A percentile compares a stretch with the other conserved stretches of the same genome.
Conservation (phyloP, 768 basidiomycete genomes). For the Boletus rex-veris region DNA sequence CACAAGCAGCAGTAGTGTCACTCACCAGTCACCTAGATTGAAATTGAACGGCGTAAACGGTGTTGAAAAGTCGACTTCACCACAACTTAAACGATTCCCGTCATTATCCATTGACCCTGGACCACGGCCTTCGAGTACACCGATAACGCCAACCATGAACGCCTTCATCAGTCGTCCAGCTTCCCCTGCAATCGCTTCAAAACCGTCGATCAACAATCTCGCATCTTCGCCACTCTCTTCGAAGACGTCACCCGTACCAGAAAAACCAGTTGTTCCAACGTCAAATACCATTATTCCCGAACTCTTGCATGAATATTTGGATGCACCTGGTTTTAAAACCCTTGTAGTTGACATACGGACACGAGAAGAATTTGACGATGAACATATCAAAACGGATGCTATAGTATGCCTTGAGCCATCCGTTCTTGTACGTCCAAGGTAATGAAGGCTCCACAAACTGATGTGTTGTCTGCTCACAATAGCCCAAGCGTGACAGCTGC, state of each 20-base stretch:
- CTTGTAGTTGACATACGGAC: constrained; percentile 83
- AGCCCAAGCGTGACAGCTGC: constrained; percentile 57
- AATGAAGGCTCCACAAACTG: constrained; percentile 24
- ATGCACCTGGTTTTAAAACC: constrained; percentile 48
- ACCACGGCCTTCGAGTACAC: constrained; percentile 67
- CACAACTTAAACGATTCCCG: constrained; percentile 36
- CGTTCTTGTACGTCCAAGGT: constrained; percentile 68
- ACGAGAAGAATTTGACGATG: constrained; percentile 70
- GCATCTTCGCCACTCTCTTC: constrained; percentile 32
- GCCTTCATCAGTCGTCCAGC: constrained; percentile 60
- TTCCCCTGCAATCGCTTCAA: constrained; percentile 49
- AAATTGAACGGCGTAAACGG: constrained; percentile 31
- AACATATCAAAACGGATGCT: constrained; percentile 64
- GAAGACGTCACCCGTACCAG: constrained; percentile 26
- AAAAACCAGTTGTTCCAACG: constrained; percentile 50
- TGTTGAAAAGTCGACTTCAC: constrained; percentile 31
- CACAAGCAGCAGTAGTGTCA: constrained; percentile 32
- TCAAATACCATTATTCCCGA: constrained; percentile 59
- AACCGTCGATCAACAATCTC: constrained; percentile 41
- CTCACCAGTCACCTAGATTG: constrained; percentile 17
- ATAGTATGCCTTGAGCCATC: constrained; percentile 85
- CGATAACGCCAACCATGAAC: constrained; percentile 55
- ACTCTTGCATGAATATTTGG: constrained; percentile 56
- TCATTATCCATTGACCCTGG: constrained; percentile 44
- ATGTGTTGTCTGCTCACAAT: constrained; percentile 1